These are phyloP conservation scores for Teratosphaeria destructans DNA, from an alignment of 2,329 filamentous ascomycete species.

Conservation along the genomic window DNA sequence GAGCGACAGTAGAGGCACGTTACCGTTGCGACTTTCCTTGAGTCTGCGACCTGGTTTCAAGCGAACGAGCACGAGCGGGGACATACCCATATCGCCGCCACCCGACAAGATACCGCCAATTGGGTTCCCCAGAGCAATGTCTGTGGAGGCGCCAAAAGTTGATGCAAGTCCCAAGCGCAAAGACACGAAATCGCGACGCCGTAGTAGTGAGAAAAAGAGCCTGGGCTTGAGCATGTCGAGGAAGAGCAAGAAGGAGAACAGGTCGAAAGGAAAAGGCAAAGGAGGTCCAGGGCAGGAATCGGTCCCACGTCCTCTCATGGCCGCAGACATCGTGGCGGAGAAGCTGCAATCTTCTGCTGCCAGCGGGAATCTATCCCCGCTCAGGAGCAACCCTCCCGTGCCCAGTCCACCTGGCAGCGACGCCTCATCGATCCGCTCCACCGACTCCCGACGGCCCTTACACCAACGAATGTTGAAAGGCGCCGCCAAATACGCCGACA, in stretches of 20 bases:
- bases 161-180: not conserved
- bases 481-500: conserved; percentile 12
- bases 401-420: conserved; percentile 1
- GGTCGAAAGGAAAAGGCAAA: conserved; percentile 4
- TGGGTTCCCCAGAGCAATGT: not conserved
- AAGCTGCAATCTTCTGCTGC: conserved; percentile 3
- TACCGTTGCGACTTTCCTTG: conserved; percentile 13
- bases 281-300: not conserved
- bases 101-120: not conserved
- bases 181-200: not conserved
- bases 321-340: conserved; percentile 13
- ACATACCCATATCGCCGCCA: conserved; percentile 25
- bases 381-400: not conserved
- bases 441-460: conserved; percentile 7
- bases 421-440: conserved; percentile 1
- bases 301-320: conserved; percentile 10
- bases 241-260: conserved; percentile 8
- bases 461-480: conserved; percentile 10
- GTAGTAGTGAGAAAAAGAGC: not conserved
- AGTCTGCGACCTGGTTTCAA: conserved; percentile 1
- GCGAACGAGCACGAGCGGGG: conserved; percentile 19
- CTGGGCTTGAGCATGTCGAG: conserved; percentile 9
- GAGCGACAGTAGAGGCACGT: conserved; percentile 4
- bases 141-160: not conserved
- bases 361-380: conserved; percentile 3